Conservation (phyloP, 768 basidiomycete genomes). For the Termitomyces sp. region DNA sequence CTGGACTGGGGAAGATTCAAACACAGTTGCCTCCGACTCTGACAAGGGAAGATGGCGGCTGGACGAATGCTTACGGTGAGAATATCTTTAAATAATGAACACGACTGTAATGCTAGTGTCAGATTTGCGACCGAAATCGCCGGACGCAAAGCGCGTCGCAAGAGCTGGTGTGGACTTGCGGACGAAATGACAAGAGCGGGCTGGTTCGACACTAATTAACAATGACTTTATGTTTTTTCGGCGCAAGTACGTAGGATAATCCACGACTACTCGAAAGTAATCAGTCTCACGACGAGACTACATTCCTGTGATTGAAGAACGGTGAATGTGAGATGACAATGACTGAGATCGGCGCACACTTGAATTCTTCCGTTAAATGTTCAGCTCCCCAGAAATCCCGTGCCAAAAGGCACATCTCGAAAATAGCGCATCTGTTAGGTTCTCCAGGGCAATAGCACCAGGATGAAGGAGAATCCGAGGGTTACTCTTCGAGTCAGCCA, state of each 20-base stretch:
- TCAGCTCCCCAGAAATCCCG: slow-evolving; percentile 16
- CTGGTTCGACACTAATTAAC: slow-evolving; percentile 53
- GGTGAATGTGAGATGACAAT: too few species aligned
- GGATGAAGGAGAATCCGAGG: slow-evolving; percentile 27
- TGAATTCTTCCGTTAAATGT: slow-evolving; percentile 9
- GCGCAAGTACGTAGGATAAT: not conserved
- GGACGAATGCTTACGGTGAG: slow-evolving; percentile 76
- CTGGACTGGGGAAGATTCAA: slow-evolving; percentile 32
- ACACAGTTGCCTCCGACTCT: slow-evolving; percentile 26
- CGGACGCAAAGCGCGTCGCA: slow-evolving; percentile 63
- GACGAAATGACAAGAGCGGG: slow-evolving; percentile 71
- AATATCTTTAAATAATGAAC: not conserved
- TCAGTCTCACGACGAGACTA: not conserved
- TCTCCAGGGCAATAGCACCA: slow-evolving; percentile 19
- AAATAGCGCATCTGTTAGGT: slow-evolving; percentile 11
- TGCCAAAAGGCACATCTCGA: slow-evolving; percentile 28
- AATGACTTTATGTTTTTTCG: not conserved
- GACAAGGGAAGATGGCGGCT: slow-evolving; percentile 63
- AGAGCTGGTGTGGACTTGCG: slow-evolving; percentile 62
- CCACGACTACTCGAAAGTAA: not conserved
- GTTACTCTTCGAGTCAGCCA: slow-evolving; percentile 15
- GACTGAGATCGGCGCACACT: not conserved
- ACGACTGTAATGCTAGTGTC: not conserved
- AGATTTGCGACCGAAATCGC: slow-evolving; percentile 85
- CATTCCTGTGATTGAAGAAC: not conserved